phyloP scores from a whole-genome alignment of 108 stramenopile species.

The Skeletonema grethae region DNA sequence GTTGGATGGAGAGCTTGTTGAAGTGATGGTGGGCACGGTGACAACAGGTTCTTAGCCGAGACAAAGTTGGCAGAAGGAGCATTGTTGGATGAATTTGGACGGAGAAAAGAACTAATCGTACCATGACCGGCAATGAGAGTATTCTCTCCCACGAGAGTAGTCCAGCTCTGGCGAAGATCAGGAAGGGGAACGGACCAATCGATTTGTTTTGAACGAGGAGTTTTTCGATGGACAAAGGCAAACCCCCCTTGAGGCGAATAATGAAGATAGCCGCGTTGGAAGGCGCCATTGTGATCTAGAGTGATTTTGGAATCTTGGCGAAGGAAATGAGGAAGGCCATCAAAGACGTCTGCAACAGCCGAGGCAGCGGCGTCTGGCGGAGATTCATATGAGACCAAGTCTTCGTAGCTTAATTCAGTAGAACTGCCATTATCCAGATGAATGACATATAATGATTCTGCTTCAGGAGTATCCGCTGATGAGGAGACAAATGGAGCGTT shows the following conservation, averaged over 20 bases:
- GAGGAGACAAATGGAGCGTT: too few species aligned
- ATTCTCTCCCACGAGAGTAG: background rate
- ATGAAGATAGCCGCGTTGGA: slow-evolving; percentile 14
- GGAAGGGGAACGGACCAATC: slow-evolving; percentile 10
- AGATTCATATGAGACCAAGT: background rate
- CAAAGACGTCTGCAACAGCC: background rate
- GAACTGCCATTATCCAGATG: slow-evolving; percentile 1
- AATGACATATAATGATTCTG: background rate
- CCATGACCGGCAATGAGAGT: slow-evolving; percentile 6
- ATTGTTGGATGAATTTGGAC: slow-evolving; percentile 8
- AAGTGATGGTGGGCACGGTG: slow-evolving; percentile 11
- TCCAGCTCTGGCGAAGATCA: background rate
- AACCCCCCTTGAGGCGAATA: slow-evolving; percentile 2
- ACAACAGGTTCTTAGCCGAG: slow-evolving; percentile 6
- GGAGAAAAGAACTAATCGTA: slow-evolving; percentile 1
- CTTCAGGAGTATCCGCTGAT: too few species aligned
- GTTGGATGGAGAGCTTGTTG: slow-evolving; percentile 1
- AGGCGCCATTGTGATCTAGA: slow-evolving; percentile 1
- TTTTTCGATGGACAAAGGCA: background rate
- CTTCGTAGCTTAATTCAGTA: background rate
- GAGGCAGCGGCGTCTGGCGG: background rate
- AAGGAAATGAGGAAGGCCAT: slow-evolving; percentile 3
- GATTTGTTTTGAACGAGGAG: background rate
- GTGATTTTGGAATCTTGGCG: slow-evolving; percentile 7
- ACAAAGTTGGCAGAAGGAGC: background rate